These are phyloP conservation scores for Ustilago cynodontis DNA, from an alignment of 1,284 basidiomycete species.

Conservation along the genomic window DNA sequence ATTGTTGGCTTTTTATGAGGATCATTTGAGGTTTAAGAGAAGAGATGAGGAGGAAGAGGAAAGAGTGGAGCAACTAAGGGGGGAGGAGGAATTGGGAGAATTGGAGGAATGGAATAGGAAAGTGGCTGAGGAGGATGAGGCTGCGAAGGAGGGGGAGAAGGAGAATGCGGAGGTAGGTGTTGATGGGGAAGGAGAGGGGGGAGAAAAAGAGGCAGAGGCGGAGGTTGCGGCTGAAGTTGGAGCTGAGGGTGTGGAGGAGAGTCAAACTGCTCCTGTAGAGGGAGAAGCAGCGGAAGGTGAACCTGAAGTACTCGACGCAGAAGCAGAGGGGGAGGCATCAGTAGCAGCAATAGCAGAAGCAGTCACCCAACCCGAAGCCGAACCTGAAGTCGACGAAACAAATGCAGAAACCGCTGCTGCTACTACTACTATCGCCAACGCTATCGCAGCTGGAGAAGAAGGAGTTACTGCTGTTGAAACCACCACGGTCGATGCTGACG, in stretches of 20 bases:
- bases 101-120: conserved; percentile 11
- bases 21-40: conserved; percentile 40
- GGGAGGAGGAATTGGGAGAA: conserved; percentile 19
- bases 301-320: too few species aligned
- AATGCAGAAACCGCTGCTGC: neutral
- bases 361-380: too few species aligned
- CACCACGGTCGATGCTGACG: too few species aligned
- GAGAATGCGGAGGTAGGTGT: neutral
- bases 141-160: neutral
- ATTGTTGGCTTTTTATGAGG: conserved; percentile 55
- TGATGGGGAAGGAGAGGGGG: neutral
- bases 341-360: too few species aligned
- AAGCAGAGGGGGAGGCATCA: too few species aligned
- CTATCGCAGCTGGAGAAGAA: too few species aligned
- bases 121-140: neutral
- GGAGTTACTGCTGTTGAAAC: too few species aligned
- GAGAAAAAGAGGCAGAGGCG: neutral
- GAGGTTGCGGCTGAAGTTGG: too few species aligned
- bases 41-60: neutral
- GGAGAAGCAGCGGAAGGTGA: too few species aligned
- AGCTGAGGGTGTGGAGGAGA: too few species aligned
- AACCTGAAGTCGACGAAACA: too few species aligned
- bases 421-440: neutral
- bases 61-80: neutral
- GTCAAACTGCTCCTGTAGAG: too few species aligned